Base-by-base conservation (phyloP, 2,329 filamentous ascomycete species). In the Zymoseptoria brevis region DNA sequence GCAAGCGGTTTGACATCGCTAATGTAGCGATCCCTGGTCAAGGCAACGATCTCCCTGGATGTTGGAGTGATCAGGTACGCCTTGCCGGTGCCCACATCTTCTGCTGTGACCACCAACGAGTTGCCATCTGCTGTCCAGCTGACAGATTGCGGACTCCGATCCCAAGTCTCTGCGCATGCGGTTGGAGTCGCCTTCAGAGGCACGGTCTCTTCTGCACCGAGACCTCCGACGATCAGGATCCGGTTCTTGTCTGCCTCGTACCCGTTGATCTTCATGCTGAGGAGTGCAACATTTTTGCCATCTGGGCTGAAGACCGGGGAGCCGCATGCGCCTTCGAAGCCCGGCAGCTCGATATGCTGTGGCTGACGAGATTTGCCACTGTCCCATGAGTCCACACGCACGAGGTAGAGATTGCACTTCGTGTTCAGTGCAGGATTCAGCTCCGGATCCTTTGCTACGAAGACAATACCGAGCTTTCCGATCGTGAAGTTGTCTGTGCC, bases 231-330 rank as follows among this genome's bases (percentile, higher is more conserved):
- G 2, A 90, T 75, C 62, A 91, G 75, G 3, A 90, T 76, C 51
- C 85, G 81, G 51, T 87, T 81, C 72, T 88, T 88, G 75, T 96
- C 90, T 16, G 87, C 83, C 73, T 96, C 91, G 71, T 96, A 96
- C 60, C 87, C 84, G 55, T 83, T 80, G 58, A 81, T 81, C 63
- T 83, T 81, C 91, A 95, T 96, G 62, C 88, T 84, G 29, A 89
- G 79, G 71, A 95, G 96, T 1, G 84, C 89, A 24, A 93, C 77
- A 60, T 82, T 81, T 41, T 79, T 82, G 8, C 89, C 89, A 67
- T 87, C 81, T 3, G 84, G 84, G 2, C 89, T 92, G 74, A 95
- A 96, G 0, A 82, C 80, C 0, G 91, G 90, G 2, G 76, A 77
- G 19, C 79, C 79, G 22, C 81, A 83, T 66, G 90, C 89, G 6